These are phyloP conservation scores for Annulohypoxylon bovei DNA, from an alignment of 495 filamentous ascomycete species.

Conservation along the genomic window DNA sequence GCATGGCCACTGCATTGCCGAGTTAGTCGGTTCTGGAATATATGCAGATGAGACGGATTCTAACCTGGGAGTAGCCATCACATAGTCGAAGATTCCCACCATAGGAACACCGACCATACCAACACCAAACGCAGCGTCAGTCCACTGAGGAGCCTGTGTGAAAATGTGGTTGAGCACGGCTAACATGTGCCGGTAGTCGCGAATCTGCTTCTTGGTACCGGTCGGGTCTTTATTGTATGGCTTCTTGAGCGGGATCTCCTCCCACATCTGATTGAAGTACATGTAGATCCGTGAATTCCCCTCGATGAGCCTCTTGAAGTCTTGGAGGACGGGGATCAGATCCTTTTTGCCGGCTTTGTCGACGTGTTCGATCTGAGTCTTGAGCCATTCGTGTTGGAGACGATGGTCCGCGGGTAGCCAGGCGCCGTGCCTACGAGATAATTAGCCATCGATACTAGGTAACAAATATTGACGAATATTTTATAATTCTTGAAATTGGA, in stretches of 20 bases:
- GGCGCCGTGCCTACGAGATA: conserved; percentile 50
- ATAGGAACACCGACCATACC: conserved; percentile 75
- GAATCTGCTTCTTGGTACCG: conserved; percentile 65
- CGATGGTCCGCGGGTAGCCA: conserved; percentile 67
- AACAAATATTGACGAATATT: not conserved
- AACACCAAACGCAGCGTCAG: conserved; percentile 58
- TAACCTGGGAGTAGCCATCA: conserved; percentile 73
- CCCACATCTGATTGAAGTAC: conserved; percentile 71
- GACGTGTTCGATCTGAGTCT: conserved; percentile 55
- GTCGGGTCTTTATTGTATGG: conserved; percentile 70
- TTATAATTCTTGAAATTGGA: not conserved
- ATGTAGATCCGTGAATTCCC: conserved; percentile 58
- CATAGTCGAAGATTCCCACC: conserved; percentile 75
- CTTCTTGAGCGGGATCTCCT: conserved; percentile 67
- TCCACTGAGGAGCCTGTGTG: conserved; percentile 70
- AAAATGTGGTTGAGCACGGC: conserved; percentile 71
- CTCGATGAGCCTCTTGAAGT: conserved; percentile 62
- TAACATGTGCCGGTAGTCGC: conserved; percentile 72
- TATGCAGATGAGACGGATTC: conserved; percentile 50
- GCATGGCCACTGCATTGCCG: conserved; percentile 66
- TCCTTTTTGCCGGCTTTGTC: conserved; percentile 52
- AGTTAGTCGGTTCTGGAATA: conserved; percentile 58
- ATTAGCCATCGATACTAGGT: conserved; percentile 18
- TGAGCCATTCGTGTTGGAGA: conserved; percentile 61
- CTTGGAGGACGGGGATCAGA: conserved; percentile 57